Evolutionary conservation across 2,329 filamentous ascomycete species (phyloP).

Genomic region (Trichoderma gracile): DNA sequence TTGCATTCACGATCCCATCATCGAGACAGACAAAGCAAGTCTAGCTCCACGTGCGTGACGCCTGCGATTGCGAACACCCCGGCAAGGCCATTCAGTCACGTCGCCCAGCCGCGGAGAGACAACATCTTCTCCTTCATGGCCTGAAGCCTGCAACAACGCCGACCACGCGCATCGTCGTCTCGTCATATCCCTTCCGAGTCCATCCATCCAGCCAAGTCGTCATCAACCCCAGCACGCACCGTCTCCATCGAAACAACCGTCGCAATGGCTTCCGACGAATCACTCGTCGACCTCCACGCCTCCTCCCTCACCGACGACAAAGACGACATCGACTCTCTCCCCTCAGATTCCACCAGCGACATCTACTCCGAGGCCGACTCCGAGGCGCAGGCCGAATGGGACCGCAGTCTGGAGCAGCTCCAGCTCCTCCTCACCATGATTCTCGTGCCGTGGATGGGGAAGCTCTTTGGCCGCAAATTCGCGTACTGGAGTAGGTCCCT

Average conservation of each 20-base stretch:
- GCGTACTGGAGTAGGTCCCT: constrained; percentile 83
- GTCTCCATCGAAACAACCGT: background rate
- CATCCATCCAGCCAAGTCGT: background rate
- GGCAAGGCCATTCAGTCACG: background rate
- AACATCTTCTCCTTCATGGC: background rate
- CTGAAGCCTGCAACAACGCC: background rate
- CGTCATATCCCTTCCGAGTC: background rate
- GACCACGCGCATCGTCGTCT: background rate
- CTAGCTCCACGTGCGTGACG: constrained; percentile 3
- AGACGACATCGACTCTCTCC: constrained; percentile 62
- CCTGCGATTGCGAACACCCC: constrained; percentile 3
- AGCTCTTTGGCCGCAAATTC: constrained; percentile 91
- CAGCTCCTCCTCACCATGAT: constrained; percentile 94
- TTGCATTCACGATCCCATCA: background rate
- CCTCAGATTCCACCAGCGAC: constrained; percentile 62
- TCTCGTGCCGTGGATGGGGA: constrained; percentile 87
- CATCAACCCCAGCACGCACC: background rate
- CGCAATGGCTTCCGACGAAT: constrained; percentile 45
- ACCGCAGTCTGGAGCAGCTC: constrained; percentile 88
- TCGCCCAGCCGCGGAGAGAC: background rate
- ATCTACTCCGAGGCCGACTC: constrained; percentile 62
- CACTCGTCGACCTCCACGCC: constrained; percentile 54
- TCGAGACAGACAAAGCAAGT: background rate
- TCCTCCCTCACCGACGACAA: constrained; percentile 50
- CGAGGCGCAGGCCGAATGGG: constrained; percentile 94